Base-by-base conservation (phyloP, 495 filamentous ascomycete species). In the Podospora tetraspora region DNA sequence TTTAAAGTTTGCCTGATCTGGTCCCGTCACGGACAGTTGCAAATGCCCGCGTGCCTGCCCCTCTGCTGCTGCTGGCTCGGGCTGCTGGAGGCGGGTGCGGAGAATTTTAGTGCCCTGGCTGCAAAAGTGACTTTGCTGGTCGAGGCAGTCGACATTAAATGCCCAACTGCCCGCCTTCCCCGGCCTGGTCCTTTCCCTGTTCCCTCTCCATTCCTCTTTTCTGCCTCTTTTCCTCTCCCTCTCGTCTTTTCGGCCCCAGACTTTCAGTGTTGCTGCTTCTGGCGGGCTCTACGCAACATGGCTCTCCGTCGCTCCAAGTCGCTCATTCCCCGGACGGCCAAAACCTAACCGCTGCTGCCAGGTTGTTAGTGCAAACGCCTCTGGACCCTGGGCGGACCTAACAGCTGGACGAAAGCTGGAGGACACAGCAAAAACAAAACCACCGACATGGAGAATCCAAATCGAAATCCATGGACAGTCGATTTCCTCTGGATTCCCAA, bases 151-250 rank as follows among this genome's bases (percentile, higher is more conserved):
- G 71, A 76, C 75, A 74, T 77, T 73, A 79, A 77, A 80, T 76
- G 73, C 74, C 76, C 79, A 75, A 78, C 79, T 77, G 68, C 76
- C 80, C 81, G 74, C 79, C 75, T 77, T 70, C 76, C 76, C 69
- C 72, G 63, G 65, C 69, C 69, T 73, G 73, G 70, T 71, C 73
- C 73, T 66, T 76, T 30, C 69, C 69, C 76, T 77, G 70, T 77
- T 67, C 69, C 66, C 70, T 64, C 69, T 72, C 69, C 74, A 32
- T 68, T 71, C 68, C 59, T 63, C 60, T 66, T 68, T 68, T 68
- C 69, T 64, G 56, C 62, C 23, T 66, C 63, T 66, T 66, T 70
- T 63, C 64, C 66, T 66, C 57, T 65, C 59, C 21, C 66, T 68
- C 66, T 69, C 66, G 61, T 52, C 61, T 73, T 71, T 62, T 72